phyloP scores from a whole-genome alignment of 202 grass and related monocot genomes.

The Panicum virgatum region DNA sequence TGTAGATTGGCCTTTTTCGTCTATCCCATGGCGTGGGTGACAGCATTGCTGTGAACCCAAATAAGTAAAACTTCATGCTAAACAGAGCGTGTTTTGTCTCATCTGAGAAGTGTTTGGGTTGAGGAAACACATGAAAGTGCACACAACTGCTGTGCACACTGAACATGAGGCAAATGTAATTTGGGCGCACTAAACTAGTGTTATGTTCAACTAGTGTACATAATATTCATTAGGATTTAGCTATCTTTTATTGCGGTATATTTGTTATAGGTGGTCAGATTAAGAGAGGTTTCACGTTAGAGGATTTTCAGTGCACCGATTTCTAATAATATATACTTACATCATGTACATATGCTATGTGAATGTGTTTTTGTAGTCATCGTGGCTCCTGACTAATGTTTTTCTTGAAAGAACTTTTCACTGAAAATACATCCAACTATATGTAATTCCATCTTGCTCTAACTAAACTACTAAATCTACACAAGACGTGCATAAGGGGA shows the following conservation, averaged over 20 bases:
- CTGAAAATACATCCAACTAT: not conserved
- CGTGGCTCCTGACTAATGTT: not conserved
- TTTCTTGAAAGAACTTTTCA: not conserved
- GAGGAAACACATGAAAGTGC: not conserved
- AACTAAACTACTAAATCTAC: not conserved
- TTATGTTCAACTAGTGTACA: not conserved
- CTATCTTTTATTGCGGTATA: not conserved
- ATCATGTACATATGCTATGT: not conserved
- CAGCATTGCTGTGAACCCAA: not conserved
- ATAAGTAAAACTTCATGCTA: not conserved
- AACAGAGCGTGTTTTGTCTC: not conserved
- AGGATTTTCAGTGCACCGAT: not conserved
- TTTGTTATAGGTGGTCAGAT: not conserved
- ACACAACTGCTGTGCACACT: not conserved
- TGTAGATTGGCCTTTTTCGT: not conserved
- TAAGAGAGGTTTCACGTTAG: not conserved
- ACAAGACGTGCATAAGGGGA: not conserved
- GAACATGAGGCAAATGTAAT: not conserved
- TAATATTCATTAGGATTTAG: not conserved
- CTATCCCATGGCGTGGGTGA: not conserved
- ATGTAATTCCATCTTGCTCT: not conserved
- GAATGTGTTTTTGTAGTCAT: not conserved
- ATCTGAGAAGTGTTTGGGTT: not conserved
- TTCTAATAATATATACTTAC: not conserved
- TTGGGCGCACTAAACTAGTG: not conserved